A percentile compares a stretch with the other conserved stretches of the same genome.
phyloP scores from a whole-genome alignment of 306 rosid genomes.

The Calophaca sinica region DNA sequence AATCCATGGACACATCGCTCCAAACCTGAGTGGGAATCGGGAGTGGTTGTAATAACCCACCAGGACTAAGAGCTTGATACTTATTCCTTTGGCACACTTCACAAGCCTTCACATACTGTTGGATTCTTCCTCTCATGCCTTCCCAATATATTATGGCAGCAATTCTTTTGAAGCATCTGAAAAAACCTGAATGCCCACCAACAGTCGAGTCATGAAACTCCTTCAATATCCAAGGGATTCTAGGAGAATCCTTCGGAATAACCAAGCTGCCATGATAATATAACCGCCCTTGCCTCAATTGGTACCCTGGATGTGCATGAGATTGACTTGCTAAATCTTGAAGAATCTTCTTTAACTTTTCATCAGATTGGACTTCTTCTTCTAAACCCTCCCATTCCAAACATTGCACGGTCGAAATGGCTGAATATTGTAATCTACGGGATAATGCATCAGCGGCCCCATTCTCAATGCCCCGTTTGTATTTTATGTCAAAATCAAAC shows the following conservation, averaged over 20 bases:
- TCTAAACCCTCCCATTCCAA: not conserved
- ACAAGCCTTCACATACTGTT: not conserved
- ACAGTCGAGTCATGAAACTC: not conserved
- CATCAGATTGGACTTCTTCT: no score
- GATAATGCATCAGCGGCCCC: not conserved
- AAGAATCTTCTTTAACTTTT: no score
- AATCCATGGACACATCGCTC: no score
- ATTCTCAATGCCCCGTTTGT: not conserved
- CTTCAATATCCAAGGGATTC: not conserved
- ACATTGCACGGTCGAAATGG: not conserved
- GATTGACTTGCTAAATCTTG: no score
- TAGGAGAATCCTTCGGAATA: not conserved
- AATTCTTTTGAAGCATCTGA: not conserved
- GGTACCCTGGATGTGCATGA: no score
- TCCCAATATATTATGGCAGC: not conserved
- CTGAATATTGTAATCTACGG: not conserved
- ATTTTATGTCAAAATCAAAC: not conserved
- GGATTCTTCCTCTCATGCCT: not conserved
- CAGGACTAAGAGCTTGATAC: not conserved
- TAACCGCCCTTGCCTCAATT: no score
- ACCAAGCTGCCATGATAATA: no score
- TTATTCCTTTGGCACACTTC: not conserved
- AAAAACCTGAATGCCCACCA: not conserved
- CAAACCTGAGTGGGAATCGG: no score
- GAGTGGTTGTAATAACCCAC: no score